Base-by-base conservation (phyloP, 257 asterid genomes). In the Forsythia viridissima region DNA sequence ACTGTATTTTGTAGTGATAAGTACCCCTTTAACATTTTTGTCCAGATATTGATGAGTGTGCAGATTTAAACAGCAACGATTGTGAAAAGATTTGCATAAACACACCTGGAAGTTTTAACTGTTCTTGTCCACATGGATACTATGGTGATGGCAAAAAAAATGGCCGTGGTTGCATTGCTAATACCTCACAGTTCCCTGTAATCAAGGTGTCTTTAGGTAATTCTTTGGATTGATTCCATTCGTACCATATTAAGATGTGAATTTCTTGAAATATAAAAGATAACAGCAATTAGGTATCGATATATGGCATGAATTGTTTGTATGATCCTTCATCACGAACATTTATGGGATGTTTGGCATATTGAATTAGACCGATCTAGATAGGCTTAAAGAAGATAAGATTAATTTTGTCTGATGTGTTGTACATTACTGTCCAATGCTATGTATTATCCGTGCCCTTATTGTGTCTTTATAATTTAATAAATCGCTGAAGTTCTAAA, bases 51-150 rank as follows among this genome's bases (percentile, higher is more conserved):
- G 79, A 87, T 44, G 89, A 89, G 73, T 91, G 92, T 42, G 74
- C 66, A 57, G 84, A 84, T 30, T 72, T 87, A 21, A 79, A 43
- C 66, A 70, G 40, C 0, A 82, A 86, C 63, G 43, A 69, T 2
- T 87, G 93, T 59, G 85, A 78, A 24, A 74, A 41, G 18, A 43
- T 44, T 3, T 90, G 95, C 76, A 78, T 8, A 4, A 90, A 86
- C 59, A 51, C 70, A 20, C 72, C 51, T n/a, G 96, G 93, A 2
- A 77, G 88, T 75, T 91, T 80, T 77, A 83, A 10, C 11, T 93
- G 98, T 71, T 73, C 90, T n/a, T 93, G 98, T 75, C 89, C 92
- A 0, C 2, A 76, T 11, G 98, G 97, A 65, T 77, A 80, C 43
- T 61, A 6, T 30, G 97, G 97, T 12, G 88, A 90, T 79, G 97